Percentiles rank a stretch among this genome's conserved stretches.
phyloP scores from a whole-genome alignment of 1,139 yeast species.

The Blastobotrys persicus region DNA sequence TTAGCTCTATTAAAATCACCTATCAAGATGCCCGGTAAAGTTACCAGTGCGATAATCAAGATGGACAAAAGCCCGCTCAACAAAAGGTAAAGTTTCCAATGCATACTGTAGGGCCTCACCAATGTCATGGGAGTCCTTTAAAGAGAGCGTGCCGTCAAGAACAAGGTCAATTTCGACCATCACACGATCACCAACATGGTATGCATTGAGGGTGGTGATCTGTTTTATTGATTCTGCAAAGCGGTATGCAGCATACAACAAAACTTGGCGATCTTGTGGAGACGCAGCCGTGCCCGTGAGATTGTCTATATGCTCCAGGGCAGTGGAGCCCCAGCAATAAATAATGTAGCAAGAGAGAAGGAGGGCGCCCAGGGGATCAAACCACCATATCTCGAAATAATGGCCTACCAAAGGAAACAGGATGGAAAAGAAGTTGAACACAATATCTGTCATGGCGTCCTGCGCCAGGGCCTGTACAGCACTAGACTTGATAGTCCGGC shows the following conservation, averaged over 20 bases:
- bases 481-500: slow-evolving; percentile 59
- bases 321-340: slow-evolving; percentile 57
- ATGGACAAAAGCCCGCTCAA: slow-evolving; percentile 80
- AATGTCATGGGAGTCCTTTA: slow-evolving; percentile 73
- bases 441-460: slow-evolving; percentile 75
- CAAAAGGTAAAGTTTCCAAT: slow-evolving; percentile 69
- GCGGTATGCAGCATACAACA: slow-evolving; percentile 63
- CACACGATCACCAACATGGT: slow-evolving; percentile 75
- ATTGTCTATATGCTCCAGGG: slow-evolving; percentile 69
- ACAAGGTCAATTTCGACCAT: slow-evolving; percentile 77
- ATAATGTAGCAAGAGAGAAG: slow-evolving; percentile 61
- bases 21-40: slow-evolving; percentile 38
- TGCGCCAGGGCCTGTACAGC: slow-evolving; percentile 79
- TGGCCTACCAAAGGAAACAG: slow-evolving; percentile 66
- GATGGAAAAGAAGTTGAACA: slow-evolving; percentile 67
- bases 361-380: slow-evolving; percentile 73
- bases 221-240: slow-evolving; percentile 67
- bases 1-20: slow-evolving; percentile 19
- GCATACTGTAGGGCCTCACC: slow-evolving; percentile 83
- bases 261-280: slow-evolving; percentile 60
- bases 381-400: slow-evolving; percentile 58
- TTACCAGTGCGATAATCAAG: slow-evolving; percentile 56
- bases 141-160: slow-evolving; percentile 50
- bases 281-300: slow-evolving; percentile 73
- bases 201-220: slow-evolving; percentile 66